Conservation (phyloP, 2,329 filamentous ascomycete genomes). For the Calonectria hongkongensis region DNA sequence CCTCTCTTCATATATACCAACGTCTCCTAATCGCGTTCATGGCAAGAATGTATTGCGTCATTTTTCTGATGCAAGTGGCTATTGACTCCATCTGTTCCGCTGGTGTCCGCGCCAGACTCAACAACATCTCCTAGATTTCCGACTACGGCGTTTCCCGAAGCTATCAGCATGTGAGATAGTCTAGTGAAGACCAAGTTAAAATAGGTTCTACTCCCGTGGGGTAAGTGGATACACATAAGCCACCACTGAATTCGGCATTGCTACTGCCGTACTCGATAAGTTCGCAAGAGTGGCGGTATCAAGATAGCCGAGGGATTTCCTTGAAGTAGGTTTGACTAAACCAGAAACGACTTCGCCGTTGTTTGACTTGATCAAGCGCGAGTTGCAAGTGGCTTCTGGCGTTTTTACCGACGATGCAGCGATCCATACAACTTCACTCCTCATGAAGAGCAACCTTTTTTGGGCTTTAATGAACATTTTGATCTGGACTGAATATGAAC, state of each 20-base stretch:
- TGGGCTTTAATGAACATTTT: constrained; percentile 58
- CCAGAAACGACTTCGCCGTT: neutral
- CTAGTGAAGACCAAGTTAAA: neutral
- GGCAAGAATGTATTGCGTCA: too few species aligned
- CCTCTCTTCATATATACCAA: too few species aligned
- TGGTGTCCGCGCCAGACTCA: neutral
- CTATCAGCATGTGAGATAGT: neutral
- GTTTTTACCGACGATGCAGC: constrained; percentile 26
- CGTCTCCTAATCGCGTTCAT: too few species aligned
- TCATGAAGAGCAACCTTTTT: constrained; percentile 57
- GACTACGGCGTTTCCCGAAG: neutral
- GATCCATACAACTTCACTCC: constrained; percentile 54
- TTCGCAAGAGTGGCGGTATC: neutral
- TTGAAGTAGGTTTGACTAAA: constrained; percentile 7
- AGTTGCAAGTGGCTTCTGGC: neutral
- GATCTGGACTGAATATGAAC: constrained; percentile 59
- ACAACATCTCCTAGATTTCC: neutral
- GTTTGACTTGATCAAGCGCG: constrained; percentile 1
- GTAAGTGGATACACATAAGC: neutral
- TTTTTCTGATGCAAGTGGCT: neutral
- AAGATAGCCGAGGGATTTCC: neutral
- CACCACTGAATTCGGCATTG: neutral
- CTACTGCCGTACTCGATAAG: neutral
- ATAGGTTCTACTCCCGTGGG: neutral
- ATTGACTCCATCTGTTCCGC: neutral